Conservation (phyloP, 495 filamentous ascomycete species). For the Penicillium cataractarum region DNA sequence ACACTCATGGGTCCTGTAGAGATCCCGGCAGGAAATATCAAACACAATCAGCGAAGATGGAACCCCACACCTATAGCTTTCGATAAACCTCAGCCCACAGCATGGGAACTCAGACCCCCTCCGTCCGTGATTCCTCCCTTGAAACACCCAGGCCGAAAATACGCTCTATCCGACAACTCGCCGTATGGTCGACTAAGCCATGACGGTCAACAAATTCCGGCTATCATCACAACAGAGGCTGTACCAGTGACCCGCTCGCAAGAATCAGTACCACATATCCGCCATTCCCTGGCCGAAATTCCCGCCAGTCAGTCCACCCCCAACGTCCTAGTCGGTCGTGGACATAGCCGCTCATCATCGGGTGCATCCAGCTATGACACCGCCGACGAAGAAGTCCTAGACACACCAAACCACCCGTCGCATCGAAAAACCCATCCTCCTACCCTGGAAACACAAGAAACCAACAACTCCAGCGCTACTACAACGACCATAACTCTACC, state of each 20-base stretch:
- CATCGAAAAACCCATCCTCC: neutral
- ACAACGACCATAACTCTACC: neutral
- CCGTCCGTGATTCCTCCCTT: constrained; percentile 6
- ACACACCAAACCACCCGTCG: constrained; percentile 20
- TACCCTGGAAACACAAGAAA: neutral
- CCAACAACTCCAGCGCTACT: neutral
- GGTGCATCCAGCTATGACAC: constrained; percentile 42
- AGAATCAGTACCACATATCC: neutral
- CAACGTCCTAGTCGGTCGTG: neutral
- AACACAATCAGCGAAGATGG: neutral
- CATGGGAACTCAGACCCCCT: constrained; percentile 1
- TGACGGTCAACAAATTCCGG: neutral
- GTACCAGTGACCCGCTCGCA: neutral
- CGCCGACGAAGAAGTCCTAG: constrained; percentile 38
- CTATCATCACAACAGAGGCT: neutral
- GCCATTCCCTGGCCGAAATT: constrained; percentile 1
- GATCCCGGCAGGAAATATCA: neutral
- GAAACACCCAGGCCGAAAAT: constrained; percentile 20
- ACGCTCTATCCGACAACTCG: neutral
- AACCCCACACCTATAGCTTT: neutral
- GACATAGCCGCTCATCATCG: constrained; percentile 22
- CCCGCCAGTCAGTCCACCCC: neutral
- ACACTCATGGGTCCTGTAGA: constrained; percentile 1
- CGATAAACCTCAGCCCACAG: neutral
- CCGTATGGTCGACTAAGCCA: neutral